These are phyloP conservation scores for Plasmodium chabaudi DNA, from an alignment of 169 alveolate species.

Conservation along the genomic window DNA sequence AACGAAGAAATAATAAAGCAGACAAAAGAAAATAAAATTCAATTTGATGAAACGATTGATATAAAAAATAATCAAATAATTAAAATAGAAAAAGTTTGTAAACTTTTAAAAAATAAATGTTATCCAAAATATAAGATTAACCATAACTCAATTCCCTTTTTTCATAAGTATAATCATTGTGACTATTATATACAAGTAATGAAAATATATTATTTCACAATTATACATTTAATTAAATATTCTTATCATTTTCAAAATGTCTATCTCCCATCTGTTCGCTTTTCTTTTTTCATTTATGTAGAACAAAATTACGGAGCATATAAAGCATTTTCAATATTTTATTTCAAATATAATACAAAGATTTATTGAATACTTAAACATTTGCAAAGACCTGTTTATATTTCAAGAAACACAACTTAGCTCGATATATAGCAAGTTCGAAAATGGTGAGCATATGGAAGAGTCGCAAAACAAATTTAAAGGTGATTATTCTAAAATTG, in stretches of 20 bases:
- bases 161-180: slow-evolving; percentile 3
- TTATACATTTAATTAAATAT: neutral
- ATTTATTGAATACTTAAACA: slow-evolving; percentile 4
- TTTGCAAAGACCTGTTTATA: slow-evolving; percentile 31
- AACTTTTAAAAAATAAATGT: slow-evolving; percentile 27
- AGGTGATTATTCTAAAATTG: slow-evolving; percentile 17
- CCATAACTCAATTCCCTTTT: slow-evolving; percentile 48
- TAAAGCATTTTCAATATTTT: slow-evolving; percentile 7
- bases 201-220: neutral
- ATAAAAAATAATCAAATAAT: slow-evolving; percentile 19
- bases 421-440: slow-evolving; percentile 7
- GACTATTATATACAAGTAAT: slow-evolving; percentile 49
- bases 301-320: slow-evolving; percentile 31
- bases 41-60: slow-evolving; percentile 21
- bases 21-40: slow-evolving; percentile 26
- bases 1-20: slow-evolving; percentile 37
- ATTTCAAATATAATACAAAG: slow-evolving; percentile 30
- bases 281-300: neutral
- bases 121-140: slow-evolving; percentile 33
- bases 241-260: neutral
- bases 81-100: slow-evolving; percentile 23
- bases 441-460: slow-evolving; percentile 5
- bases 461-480: neutral
- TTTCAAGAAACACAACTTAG: slow-evolving; percentile 23
- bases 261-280: neutral